Evolutionary conservation across 306 rosid genomes (phyloP), one percentile per base, ranked within the genome.

Genomic region (Hylodesmum podocarpum): DNA sequence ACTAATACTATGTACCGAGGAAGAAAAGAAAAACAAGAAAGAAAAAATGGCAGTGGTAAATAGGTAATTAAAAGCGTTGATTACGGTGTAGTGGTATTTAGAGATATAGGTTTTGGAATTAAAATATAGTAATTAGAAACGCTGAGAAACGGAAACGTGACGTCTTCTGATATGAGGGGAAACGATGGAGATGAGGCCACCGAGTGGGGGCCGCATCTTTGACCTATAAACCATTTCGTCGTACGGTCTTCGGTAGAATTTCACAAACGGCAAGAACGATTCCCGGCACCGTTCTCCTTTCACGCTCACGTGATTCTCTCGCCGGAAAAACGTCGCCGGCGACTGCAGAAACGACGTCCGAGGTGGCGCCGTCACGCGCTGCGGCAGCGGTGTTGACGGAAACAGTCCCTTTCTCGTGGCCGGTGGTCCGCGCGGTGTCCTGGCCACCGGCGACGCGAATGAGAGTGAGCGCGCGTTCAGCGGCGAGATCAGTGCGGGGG

Each of bases 171-270:
- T 14, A 11, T 95, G 92, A 0, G 97, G 97, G 12, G 97, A 89
- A 31, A 91, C 98, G 18, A 92, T 93, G 83, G 99, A 96, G 78
- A 95, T 88, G 36, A 95, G 90, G 25, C 99, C 99, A 2, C 99
- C 99, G 0, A 92, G 96, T 67, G 98, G 98, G 68, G 98, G 97
- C 84, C 94, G 58, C 98, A 94, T 94, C 92, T 94, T 94, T 55
- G 98, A 90, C 89, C 98, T 77, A 76, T 94, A 94, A 0, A 91
- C 66, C 97, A 94, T 91, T 86, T 94, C 98, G 13, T 94, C 97
- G 81, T 94, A 94, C 31, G 96, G 96, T 76, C 91, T 83, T 21
- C 96, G 62, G 82, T 94, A 83, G 76, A 91, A 90, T 70, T 94
- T 94, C 84, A 94, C 71, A 22, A 88, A 85, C 7, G 97, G 87